phyloP scores from a whole-genome alignment of 225 moss, liverwort and hornwort genomes.

The Marchantia paleacea region DNA sequence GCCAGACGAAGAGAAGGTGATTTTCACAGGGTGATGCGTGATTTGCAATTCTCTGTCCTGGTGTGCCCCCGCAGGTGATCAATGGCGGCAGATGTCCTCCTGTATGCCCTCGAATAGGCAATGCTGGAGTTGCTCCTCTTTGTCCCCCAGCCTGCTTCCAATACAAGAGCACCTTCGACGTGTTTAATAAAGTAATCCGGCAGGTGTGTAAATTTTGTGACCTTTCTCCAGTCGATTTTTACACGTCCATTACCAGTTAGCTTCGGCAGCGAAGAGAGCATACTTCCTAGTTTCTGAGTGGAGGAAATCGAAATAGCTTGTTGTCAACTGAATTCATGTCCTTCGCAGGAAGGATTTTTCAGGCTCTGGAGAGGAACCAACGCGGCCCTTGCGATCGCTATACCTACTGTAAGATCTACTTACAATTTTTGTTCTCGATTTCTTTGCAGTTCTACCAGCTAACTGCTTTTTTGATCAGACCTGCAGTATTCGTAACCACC shows the following conservation, averaged over 20 bases:
- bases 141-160: conserved; percentile 51
- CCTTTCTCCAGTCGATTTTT: not conserved
- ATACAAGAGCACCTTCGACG: conserved; percentile 55
- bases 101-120: conserved; percentile 55
- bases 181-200: conserved; percentile 50
- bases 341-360: conserved; percentile 41
- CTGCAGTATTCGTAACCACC: not conserved
- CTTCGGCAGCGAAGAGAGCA: not conserved
- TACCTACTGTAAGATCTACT: conserved; percentile 42
- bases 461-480: not conserved
- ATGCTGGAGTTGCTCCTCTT: conserved; percentile 44
- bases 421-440: not conserved
- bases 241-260: no score
- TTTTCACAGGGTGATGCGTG: not conserved
- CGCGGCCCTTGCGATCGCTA: conserved; percentile 53
- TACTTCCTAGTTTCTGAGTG: not conserved
- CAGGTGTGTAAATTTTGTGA: conserved; percentile 30
- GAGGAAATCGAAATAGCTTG: not conserved
- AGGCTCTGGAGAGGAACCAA: conserved; percentile 57
- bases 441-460: not conserved
- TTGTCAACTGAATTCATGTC: not conserved
- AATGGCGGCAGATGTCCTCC: conserved; percentile 47
- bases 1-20: no score
- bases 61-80: conserved; percentile 22
- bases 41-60: not conserved